phyloP scores from a whole-genome alignment of 805 yeast species.

The Schwanniomyces yamadae region DNA sequence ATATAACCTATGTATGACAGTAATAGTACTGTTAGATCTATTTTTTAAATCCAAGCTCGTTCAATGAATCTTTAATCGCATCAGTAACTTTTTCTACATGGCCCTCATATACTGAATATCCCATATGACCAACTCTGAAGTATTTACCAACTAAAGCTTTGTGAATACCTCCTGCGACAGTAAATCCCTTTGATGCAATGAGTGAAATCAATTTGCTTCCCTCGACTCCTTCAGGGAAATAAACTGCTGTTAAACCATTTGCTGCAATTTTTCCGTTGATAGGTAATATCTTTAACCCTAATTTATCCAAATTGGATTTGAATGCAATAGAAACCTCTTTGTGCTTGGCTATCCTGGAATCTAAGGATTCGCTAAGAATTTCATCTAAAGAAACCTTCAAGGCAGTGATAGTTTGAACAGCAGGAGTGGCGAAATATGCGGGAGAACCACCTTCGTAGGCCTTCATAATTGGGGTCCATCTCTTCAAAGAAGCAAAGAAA shows the following conservation, averaged over 20 bases:
- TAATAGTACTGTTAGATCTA: not conserved
- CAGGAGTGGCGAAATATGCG: constrained; percentile 96
- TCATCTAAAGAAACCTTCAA: constrained; percentile 73
- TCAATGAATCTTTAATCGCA: constrained; percentile 33
- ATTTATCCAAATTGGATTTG: constrained; percentile 53
- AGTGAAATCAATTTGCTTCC: constrained; percentile 64
- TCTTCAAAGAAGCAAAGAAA: constrained; percentile 69
- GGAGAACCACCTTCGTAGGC: constrained; percentile 78
- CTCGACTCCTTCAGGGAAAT: constrained; percentile 71
- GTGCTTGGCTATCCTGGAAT: constrained; percentile 63
- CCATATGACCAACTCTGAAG: constrained; percentile 97
- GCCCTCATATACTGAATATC: constrained; percentile 57
- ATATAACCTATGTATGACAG: not conserved
- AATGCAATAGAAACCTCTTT: constrained; percentile 59
- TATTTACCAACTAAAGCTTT: constrained; percentile 75
- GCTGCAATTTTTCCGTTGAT: constrained; percentile 62
- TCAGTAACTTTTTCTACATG: constrained; percentile 34
- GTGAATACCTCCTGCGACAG: constrained; percentile 89
- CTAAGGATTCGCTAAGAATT: constrained; percentile 56
- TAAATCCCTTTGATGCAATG: constrained; percentile 63
- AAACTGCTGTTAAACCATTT: constrained; percentile 82
- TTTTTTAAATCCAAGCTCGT: constrained; percentile 17
- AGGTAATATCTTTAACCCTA: constrained; percentile 74
- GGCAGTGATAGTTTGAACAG: constrained; percentile 83
- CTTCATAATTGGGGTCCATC: constrained; percentile 87